Base-by-base conservation (phyloP, 2,329 filamentous ascomycete species). In the Aspergillus latus region DNA sequence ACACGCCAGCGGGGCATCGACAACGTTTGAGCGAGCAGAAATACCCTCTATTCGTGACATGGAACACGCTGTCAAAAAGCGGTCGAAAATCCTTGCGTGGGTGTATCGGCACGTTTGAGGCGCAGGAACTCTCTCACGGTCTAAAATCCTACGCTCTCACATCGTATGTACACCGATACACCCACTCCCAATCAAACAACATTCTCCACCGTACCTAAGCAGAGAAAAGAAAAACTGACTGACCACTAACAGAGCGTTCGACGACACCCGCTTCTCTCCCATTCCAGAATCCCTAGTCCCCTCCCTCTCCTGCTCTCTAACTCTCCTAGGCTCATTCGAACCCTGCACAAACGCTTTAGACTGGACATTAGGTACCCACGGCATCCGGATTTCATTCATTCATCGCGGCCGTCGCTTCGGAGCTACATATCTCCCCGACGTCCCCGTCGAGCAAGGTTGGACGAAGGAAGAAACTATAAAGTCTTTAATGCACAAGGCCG, bases 71-170 rank as follows among this genome's bases (percentile, higher is more conserved):
- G 53, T 85, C 83, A 6, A 73, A 79, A 65, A 78, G 72, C 52
- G 83, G 85, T 29, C 76, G 85, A 62, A 86, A 87, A 70, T 83
- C 82, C 26, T 83, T 99, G 42, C 88, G 94, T 58, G 94, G 94
- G 58, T 99, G 94, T 79, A 97, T 99, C 70, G 94, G 94, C 64
- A 99, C 93, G 2, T 99, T 97, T 68, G 89, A 92, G 68, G 73
- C 86, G 2, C 85, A 90, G 66, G 84, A 88, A 49, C 83, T 99
- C 10, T 81, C 85, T 30, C 75, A 83, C 1, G 92, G 92, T 3
- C 78, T 99, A 43, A 79, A 85, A 51, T 86, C 85, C 59, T 97
- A 97, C 75, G 89, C 93, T 46, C 76, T 96, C 63, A 94, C 88
- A 50, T 92, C 92, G 72, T 87, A 76, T 64, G 80, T 75, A 56